Percentiles rank a stretch among this genome's conserved stretches.
Conservation (phyloP, 1,284 basidiomycete species). For the Mixia osmundae region DNA sequence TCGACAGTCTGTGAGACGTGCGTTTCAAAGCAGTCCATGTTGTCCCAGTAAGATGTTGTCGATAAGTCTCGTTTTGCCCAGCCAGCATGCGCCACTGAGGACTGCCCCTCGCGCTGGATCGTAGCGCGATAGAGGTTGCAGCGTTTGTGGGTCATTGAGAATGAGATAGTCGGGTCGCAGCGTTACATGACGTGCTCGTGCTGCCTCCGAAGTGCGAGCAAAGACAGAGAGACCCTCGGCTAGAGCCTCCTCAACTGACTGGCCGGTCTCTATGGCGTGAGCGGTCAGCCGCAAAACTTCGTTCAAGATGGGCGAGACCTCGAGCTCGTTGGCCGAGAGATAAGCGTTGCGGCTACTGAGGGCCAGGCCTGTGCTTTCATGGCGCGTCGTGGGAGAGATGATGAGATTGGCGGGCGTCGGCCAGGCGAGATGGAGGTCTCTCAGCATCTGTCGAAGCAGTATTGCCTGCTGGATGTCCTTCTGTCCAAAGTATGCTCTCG, state of each 20-base stretch:
- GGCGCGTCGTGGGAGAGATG: conserved; percentile 61
- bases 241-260: conserved; percentile 3
- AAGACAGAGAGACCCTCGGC: conserved; percentile 22
- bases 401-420: conserved; percentile 39
- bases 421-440: conserved; percentile 55
- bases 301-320: conserved; percentile 45
- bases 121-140: conserved; percentile 23
- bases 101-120: conserved; percentile 32
- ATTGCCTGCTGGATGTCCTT: conserved; percentile 96
- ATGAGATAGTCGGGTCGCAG: conserved; percentile 63
- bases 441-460: conserved; percentile 55
- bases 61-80: conserved; percentile 70
- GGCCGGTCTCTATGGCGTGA: conserved; percentile 27
- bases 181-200: conserved; percentile 27
- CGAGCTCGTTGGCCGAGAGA: conserved; percentile 39
- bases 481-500: conserved; percentile 83
- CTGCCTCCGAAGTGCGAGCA: conserved; percentile 18
- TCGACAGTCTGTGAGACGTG: no score
- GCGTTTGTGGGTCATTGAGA: conserved; percentile 57
- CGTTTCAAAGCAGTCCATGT: no score
- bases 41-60: conserved; percentile 77
- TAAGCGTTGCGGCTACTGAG: conserved; percentile 81
- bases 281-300: conserved; percentile 39
- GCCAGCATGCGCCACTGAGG: conserved; percentile 67
- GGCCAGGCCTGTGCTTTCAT: conserved; percentile 39